phyloP scores from a whole-genome alignment of 306 rosid species.

The Acacia melanoxylon region DNA sequence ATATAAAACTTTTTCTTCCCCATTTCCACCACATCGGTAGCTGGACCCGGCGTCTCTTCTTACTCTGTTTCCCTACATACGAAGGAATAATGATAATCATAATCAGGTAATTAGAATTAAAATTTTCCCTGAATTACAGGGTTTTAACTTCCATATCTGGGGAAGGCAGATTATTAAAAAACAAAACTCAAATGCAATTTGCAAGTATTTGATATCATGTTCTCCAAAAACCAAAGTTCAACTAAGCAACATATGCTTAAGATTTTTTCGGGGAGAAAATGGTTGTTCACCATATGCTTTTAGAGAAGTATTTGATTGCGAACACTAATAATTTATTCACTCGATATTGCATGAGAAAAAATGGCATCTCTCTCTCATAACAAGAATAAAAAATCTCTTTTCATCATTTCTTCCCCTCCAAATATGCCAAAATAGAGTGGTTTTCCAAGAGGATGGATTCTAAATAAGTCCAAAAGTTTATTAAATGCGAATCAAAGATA shows the following conservation, averaged over 20 bases:
- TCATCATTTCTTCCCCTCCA: neutral
- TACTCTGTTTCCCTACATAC: constrained; percentile 51
- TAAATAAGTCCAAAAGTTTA: neutral
- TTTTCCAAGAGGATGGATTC: neutral
- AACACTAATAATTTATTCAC: neutral
- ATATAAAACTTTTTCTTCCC: constrained; percentile 50
- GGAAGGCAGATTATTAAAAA: neutral
- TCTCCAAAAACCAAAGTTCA: neutral
- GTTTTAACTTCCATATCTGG: neutral
- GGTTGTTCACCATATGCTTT: neutral
- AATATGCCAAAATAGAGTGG: neutral
- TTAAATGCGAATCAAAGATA: constrained; percentile 29
- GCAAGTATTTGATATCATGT: neutral
- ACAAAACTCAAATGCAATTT: neutral
- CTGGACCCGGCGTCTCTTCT: constrained; percentile 40
- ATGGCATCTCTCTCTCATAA: neutral
- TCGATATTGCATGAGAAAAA: neutral
- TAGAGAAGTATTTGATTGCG: neutral
- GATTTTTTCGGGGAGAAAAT: neutral
- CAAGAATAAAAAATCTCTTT: neutral
- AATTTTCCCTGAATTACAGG: constrained; percentile 10
- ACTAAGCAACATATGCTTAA: neutral
- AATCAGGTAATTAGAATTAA: constrained; percentile 13
- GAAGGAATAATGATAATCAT: neutral
- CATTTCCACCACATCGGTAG: constrained; percentile 58